These are phyloP conservation scores for Aspergillus caelatus DNA, from an alignment of 2,329 filamentous ascomycete genomes.

Conservation along the genomic window DNA sequence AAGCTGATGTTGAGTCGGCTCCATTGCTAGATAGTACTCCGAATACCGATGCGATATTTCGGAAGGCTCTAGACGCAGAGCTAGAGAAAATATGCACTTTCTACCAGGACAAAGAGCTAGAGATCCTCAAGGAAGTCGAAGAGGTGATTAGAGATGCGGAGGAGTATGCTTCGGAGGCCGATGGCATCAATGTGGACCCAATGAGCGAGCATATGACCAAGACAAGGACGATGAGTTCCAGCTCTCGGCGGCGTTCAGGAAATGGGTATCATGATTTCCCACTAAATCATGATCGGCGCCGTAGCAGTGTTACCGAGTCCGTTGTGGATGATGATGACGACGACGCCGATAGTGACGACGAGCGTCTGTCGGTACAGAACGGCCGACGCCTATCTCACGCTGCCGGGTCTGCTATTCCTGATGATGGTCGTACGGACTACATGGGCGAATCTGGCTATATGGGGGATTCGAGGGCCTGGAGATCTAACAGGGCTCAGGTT, in stretches of 20 bases:
- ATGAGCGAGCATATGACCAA: slow-evolving; percentile 46
- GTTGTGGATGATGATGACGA: slow-evolving; percentile 57
- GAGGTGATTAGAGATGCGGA: slow-evolving; percentile 75
- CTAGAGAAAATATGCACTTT: slow-evolving; percentile 93
- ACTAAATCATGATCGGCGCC: slow-evolving; percentile 49
- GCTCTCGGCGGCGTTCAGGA: slow-evolving; percentile 45
- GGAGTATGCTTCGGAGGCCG: slow-evolving; percentile 63
- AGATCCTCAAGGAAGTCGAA: slow-evolving; percentile 80
- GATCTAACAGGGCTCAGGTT: slow-evolving; percentile 50
- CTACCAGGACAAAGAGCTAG: slow-evolving; percentile 84
- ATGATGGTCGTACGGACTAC: slow-evolving; percentile 35
- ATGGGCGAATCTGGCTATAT: slow-evolving; percentile 40
- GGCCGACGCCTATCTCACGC: slow-evolving; percentile 27
- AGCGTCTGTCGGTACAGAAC: slow-evolving; percentile 43
- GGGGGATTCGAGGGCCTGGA: slow-evolving; percentile 22
- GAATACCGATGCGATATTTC: slow-evolving; percentile 81
- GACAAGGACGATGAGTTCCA: slow-evolving; percentile 43
- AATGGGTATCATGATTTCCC: slow-evolving; percentile 59
- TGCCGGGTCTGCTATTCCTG: slow-evolving; percentile 29
- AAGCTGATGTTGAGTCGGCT: slow-evolving; percentile 77
- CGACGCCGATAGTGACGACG: slow-evolving; percentile 60
- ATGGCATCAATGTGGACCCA: slow-evolving; percentile 47
- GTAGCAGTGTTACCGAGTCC: slow-evolving; percentile 48
- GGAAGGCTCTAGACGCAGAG: slow-evolving; percentile 79
- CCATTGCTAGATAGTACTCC: slow-evolving; percentile 70